Conservation (phyloP, 2,329 filamentous ascomycete species). For the Paecilomyces fulvus region DNA sequence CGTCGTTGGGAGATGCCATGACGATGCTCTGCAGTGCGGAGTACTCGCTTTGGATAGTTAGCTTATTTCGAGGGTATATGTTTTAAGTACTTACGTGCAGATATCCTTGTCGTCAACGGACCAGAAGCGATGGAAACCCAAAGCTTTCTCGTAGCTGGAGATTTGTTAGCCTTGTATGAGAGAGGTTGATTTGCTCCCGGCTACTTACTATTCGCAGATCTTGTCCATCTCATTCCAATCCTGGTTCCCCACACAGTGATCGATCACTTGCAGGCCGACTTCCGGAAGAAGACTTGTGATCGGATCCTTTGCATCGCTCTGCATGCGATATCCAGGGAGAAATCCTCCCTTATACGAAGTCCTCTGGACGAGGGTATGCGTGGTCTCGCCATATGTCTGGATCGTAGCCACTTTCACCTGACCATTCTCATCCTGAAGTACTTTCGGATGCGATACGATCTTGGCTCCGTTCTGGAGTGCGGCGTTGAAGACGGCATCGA, state of each 20-base stretch:
- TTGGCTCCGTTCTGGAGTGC: constrained; percentile 51
- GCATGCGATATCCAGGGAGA: constrained; percentile 69
- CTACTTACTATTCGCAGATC: constrained; percentile 49
- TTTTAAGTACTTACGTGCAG: constrained; percentile 46
- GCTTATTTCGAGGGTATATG: constrained; percentile 3
- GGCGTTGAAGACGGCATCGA: constrained; percentile 66
- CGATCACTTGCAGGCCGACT: constrained; percentile 65
- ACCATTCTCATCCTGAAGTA: constrained; percentile 54
- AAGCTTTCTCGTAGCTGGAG: constrained; percentile 69
- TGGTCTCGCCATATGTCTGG: constrained; percentile 89
- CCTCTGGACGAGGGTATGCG: constrained; percentile 79
- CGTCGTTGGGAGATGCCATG: constrained; percentile 75
- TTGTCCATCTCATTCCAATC: constrained; percentile 81
- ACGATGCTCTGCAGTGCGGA: constrained; percentile 81
- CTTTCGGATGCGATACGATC: constrained; percentile 41
- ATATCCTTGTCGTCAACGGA: constrained; percentile 89
- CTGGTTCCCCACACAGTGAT: constrained; percentile 97
- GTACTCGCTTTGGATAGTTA: constrained; percentile 54
- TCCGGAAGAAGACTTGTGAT: constrained; percentile 47
- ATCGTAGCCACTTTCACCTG: constrained; percentile 69
- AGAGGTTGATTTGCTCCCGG: not conserved
- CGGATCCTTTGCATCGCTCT: constrained; percentile 38
- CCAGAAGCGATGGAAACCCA: constrained; percentile 97
- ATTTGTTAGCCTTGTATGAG: not conserved
- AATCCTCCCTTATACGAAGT: constrained; percentile 64